phyloP scores from a whole-genome alignment of 2,329 filamentous ascomycete genomes.

The Pseudodiploospora longispora region DNA sequence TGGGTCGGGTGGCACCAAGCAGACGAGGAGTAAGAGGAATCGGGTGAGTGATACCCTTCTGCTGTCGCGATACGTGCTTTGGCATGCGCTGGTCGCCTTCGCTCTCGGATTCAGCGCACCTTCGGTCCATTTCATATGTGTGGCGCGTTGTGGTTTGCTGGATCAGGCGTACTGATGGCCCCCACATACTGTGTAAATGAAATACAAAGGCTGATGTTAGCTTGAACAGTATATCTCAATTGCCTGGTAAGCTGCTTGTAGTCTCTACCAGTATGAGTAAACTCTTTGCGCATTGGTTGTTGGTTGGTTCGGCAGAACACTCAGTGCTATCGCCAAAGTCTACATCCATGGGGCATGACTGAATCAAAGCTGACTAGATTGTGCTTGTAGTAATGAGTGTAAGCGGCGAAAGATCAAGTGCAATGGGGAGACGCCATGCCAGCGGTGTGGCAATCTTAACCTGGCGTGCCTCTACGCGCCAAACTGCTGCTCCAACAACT shows the following conservation, averaged over 20 bases:
- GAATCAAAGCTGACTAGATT: slow-evolving; percentile 2
- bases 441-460: slow-evolving; percentile 60
- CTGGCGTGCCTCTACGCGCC: slow-evolving; percentile 58
- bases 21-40: slow-evolving; percentile 54
- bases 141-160: background rate
- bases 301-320: no score
- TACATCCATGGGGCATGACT: background rate
- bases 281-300: no score
- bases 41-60: slow-evolving; percentile 33
- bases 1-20: slow-evolving; percentile 35
- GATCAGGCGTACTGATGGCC: no score
- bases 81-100: background rate
- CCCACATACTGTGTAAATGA: no score
- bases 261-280: no score
- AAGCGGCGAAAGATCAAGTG: slow-evolving; percentile 71
- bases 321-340: no score
- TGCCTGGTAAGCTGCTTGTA: slow-evolving; percentile 40
- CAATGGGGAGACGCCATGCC: slow-evolving; percentile 61
- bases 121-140: background rate
- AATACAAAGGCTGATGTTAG: no score
- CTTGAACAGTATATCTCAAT: slow-evolving; percentile 48
- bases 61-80: background rate
- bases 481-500: slow-evolving; percentile 64
- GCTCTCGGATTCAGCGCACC: background rate
- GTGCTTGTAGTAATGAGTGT: slow-evolving; percentile 53